Evolutionary conservation across 2,329 filamentous ascomycete genomes (phyloP).

Genomic region (Helotiales sp.): DNA sequence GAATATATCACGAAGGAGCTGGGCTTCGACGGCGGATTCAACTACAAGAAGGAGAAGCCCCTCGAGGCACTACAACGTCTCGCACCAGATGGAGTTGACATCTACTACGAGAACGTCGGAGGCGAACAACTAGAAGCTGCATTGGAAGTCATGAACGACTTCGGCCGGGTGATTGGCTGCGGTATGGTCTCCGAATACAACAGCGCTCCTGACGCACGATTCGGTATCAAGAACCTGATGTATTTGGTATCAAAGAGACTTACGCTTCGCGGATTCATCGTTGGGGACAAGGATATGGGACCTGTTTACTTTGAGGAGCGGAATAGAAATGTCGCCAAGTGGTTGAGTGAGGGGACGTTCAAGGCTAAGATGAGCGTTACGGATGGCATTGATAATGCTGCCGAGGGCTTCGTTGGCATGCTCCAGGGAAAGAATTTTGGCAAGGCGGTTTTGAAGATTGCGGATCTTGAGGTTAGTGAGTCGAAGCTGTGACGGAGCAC

Average conservation of each 20-base stretch:
- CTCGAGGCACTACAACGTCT: conserved; percentile 67
- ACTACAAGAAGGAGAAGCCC: conserved; percentile 78
- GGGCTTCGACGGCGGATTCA: conserved; percentile 75
- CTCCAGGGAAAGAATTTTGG: conserved; percentile 73
- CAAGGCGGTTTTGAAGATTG: conserved; percentile 72
- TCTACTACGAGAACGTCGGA: conserved; percentile 83
- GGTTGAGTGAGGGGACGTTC: conserved; percentile 70
- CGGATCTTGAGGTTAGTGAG: conserved; percentile 32
- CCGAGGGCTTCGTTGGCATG: conserved; percentile 69
- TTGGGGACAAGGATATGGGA: conserved; percentile 64
- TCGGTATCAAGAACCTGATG: conserved; percentile 66
- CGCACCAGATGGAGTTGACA: conserved; percentile 75
- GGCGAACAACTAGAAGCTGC: conserved; percentile 75
- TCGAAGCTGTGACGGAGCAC: background rate
- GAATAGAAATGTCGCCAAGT: conserved; percentile 69
- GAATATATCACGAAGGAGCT: conserved; percentile 76
- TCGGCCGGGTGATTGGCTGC: conserved; percentile 66
- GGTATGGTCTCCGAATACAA: conserved; percentile 76
- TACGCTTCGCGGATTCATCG: conserved; percentile 71
- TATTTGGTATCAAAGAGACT: conserved; percentile 65
- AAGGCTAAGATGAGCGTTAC: conserved; percentile 65
- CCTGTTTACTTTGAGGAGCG: conserved; percentile 64
- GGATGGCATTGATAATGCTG: conserved; percentile 68
- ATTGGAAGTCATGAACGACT: conserved; percentile 64
- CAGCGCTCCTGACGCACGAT: conserved; percentile 53